Conservation (phyloP, 129 eudicot species). For the Tagetes erecta region DNA sequence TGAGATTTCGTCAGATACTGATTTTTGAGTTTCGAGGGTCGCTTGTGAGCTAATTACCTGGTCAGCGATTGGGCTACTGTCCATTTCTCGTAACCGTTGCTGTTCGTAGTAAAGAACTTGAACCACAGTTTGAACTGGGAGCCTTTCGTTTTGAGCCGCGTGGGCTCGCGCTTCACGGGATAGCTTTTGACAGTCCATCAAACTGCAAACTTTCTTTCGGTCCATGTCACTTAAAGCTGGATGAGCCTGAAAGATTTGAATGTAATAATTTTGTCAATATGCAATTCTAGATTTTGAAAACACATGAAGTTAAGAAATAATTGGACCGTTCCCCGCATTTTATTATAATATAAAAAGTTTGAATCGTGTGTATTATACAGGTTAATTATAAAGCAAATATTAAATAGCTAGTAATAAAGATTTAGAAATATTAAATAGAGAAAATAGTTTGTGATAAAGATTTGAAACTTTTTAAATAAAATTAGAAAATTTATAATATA, state of each 20-base stretch:
- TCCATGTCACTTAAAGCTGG: slow-evolving; percentile 78
- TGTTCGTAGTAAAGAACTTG: slow-evolving; percentile 97
- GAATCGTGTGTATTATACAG: too few relatives aligned
- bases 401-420: too few relatives aligned
- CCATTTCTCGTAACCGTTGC: slow-evolving; percentile 70
- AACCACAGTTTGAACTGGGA: slow-evolving; percentile 88
- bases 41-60: neutral
- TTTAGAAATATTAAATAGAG: too few relatives aligned
- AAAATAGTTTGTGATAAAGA: too few relatives aligned
- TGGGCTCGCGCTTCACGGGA: slow-evolving; percentile 96
- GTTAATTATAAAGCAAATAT: too few relatives aligned
- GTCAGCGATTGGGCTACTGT: slow-evolving; percentile 18
- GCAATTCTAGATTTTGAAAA: neutral
- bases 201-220: slow-evolving; percentile 83
- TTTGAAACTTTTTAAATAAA: too few relatives aligned
- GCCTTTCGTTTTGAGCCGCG: slow-evolving; percentile 90
- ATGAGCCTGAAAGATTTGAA: slow-evolving; percentile 62
- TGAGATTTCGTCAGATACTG: slow-evolving; percentile 47
- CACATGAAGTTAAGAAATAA: neutral
- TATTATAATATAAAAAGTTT: too few relatives aligned
- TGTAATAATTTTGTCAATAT: neutral
- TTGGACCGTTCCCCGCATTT: neutral
- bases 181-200: slow-evolving; percentile 96
- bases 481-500: too few relatives aligned
- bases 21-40: slow-evolving; percentile 15